Percentiles rank a stretch among this genome's conserved stretches.
Evolutionary conservation across 495 filamentous ascomycete genomes (phyloP).

Genomic region (Penicillium samsonianum): DNA sequence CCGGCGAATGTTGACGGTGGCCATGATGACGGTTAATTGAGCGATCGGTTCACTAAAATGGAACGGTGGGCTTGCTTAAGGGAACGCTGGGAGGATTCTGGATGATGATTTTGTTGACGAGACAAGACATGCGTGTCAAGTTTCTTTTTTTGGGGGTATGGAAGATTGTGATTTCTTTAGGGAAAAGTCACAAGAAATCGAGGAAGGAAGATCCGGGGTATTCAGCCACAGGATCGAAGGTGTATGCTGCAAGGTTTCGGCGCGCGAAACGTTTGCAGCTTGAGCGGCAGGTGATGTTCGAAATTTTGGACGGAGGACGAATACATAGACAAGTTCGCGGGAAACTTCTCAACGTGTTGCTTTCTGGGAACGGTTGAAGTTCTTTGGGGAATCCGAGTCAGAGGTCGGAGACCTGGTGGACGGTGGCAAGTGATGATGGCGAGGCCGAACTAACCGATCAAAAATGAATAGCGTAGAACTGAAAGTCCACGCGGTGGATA

Average conservation of each 20-base stretch:
- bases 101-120: conserved; percentile 43
- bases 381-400: conserved; percentile 38
- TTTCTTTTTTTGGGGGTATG: conserved; percentile 43
- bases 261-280: conserved; percentile 92
- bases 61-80: conserved; percentile 25
- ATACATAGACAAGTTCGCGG: conserved; percentile 73
- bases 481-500: conserved; percentile 25
- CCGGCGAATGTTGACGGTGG: conserved; percentile 95
- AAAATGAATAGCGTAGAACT: conserved; percentile 13
- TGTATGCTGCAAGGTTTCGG: conserved; percentile 84
- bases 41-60: conserved; percentile 24
- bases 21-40: conserved; percentile 63
- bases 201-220: conserved; percentile 27
- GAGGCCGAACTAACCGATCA: conserved; percentile 19
- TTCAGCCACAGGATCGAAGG: conserved; percentile 85
- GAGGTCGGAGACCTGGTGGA: conserved; percentile 27
- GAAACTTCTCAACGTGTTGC: conserved; percentile 31
- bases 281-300: conserved; percentile 82
- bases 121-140: conserved; percentile 58
- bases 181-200: conserved; percentile 29
- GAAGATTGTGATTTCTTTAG: conserved; percentile 24
- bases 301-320: conserved; percentile 72
- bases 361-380: conserved; percentile 45
- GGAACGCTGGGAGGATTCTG: conserved; percentile 44
- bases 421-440: conserved; percentile 30